Base-by-base conservation (phyloP, 768 basidiomycete species). In the Suillus lakei region DNA sequence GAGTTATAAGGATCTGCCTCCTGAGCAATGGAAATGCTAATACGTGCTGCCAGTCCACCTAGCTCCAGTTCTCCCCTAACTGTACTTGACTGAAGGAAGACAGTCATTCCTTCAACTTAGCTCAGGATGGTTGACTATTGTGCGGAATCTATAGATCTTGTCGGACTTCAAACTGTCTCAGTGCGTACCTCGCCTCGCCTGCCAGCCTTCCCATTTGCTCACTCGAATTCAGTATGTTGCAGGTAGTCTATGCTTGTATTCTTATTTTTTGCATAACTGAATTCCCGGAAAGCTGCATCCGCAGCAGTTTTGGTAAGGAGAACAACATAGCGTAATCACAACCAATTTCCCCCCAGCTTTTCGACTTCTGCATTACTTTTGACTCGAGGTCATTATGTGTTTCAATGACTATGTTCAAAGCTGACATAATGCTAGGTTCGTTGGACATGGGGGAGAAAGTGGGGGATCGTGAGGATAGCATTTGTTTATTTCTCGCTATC, bases 401-500 rank as follows among this genome's bases (percentile, higher is more conserved):
- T 41, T 60, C 23, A 26, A 60, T 60, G 0, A 18, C 23, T 7
- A 9, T 36, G 9, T 41, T 7, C 2, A 23, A n/a, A 36, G 7
- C 7, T 60, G 9, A 41, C 18, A 8, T 5, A n/a, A n/a, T 3
- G 18, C 21, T 26, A 72, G 72, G 65, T 67, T 12, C 60, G 64
- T 38, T 71, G 66, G 69, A 12, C 73, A 41, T 64, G n/a, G n/a
- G n/a, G n/a, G n/a, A n/a, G n/a, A n/a, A n/a, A n/a, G n/a, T n/a
- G n/a, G n/a, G n/a, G n/a, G n/a, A 54, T 60, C 4, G 53, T 55
- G 61, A 61, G 72, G 62, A 60, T 73, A 4, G 66, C 67, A 21
- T 72, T 73, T 61, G 15, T 60, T n/a, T 28, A n/a, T 53, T n/a
- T 67, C 46, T 34, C 72, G 72, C 23, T 73, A 73, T 65, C 51